Percentiles rank a stretch among this genome's conserved stretches.
phyloP scores from a whole-genome alignment of 2,329 filamentous ascomycete genomes.

The Talaromyces sp. region DNA sequence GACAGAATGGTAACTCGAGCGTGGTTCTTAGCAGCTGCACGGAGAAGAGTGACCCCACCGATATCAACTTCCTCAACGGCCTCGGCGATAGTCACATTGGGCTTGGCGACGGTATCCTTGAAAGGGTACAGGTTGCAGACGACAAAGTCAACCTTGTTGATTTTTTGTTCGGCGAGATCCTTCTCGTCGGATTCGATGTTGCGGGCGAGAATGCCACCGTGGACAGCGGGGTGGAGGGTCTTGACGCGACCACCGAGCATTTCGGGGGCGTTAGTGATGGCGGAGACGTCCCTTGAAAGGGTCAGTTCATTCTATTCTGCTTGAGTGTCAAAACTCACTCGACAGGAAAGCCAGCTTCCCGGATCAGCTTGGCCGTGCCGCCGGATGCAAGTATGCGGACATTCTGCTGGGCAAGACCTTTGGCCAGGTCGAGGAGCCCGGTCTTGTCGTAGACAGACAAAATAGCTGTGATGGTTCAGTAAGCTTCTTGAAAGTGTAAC shows the following conservation, averaged over 20 bases:
- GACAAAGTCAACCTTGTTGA: constrained; percentile 90
- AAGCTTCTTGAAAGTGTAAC: not conserved
- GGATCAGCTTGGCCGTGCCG: constrained; percentile 92
- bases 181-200: constrained; percentile 95
- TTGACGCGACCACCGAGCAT: constrained; percentile 92
- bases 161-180: constrained; percentile 91
- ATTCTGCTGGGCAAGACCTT: constrained; percentile 83
- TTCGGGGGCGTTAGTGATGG: constrained; percentile 94
- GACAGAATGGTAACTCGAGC: constrained; percentile 91
- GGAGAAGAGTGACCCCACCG: constrained; percentile 91
- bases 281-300: constrained; percentile 75
- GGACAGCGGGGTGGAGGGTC: constrained; percentile 92
- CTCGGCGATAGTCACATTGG: constrained; percentile 94
- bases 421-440: constrained; percentile 84
- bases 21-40: constrained; percentile 98
- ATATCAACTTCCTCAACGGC: constrained; percentile 99
- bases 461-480: constrained; percentile 60
- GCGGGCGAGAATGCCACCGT: constrained; percentile 80
- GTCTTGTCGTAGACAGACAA: constrained; percentile 99
- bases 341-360: constrained; percentile 91
- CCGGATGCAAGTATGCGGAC: constrained; percentile 91
- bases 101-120: constrained; percentile 95
- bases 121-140: constrained; percentile 99
- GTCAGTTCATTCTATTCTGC: not conserved
- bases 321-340: constrained; percentile 60